Evolutionary conservation across 495 filamentous ascomycete species (phyloP).

Genomic region (Amniculicola lignicola): DNA sequence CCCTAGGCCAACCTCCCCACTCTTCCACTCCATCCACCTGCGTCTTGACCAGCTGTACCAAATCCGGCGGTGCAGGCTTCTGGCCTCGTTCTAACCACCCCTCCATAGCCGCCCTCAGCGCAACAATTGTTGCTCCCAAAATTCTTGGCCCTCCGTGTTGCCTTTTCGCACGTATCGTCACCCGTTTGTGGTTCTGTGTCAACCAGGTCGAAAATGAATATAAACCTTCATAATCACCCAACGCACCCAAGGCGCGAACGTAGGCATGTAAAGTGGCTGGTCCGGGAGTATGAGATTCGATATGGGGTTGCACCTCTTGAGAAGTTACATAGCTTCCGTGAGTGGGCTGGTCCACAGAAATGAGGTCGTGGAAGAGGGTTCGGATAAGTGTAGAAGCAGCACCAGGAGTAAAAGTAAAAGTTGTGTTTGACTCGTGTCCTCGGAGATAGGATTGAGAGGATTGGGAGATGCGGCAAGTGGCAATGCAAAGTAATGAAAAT

Average conservation of each 20-base stretch:
- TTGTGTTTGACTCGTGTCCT: not conserved
- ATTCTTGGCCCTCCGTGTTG: constrained; percentile 44
- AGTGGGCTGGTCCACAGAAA: not conserved
- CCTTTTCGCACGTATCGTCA: constrained; percentile 16
- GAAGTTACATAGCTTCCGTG: not conserved
- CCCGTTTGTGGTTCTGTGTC: constrained; percentile 19
- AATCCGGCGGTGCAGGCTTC: constrained; percentile 28
- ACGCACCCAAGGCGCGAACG: constrained; percentile 39
- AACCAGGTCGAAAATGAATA: constrained; percentile 36
- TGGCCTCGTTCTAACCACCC: constrained; percentile 22
- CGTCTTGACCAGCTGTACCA: constrained; percentile 39
- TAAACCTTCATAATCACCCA: constrained; percentile 37
- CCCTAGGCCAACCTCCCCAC: constrained; percentile 56
- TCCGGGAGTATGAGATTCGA: constrained; percentile 17
- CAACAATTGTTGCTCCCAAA: constrained; percentile 51
- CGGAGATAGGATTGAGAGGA: constrained; percentile 2
- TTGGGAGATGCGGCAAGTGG: not conserved
- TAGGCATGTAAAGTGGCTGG: constrained; percentile 39
- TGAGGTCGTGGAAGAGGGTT: constrained; percentile 17
- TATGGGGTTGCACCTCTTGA: no score
- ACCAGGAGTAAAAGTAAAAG: constrained; percentile 1
- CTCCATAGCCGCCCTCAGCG: constrained; percentile 55
- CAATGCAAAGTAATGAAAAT: constrained; percentile 26
- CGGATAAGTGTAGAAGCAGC: constrained; percentile 4
- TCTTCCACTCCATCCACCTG: constrained; percentile 46